Conservation (phyloP, 257 asterid species). For the Solanum virginianum region DNA sequence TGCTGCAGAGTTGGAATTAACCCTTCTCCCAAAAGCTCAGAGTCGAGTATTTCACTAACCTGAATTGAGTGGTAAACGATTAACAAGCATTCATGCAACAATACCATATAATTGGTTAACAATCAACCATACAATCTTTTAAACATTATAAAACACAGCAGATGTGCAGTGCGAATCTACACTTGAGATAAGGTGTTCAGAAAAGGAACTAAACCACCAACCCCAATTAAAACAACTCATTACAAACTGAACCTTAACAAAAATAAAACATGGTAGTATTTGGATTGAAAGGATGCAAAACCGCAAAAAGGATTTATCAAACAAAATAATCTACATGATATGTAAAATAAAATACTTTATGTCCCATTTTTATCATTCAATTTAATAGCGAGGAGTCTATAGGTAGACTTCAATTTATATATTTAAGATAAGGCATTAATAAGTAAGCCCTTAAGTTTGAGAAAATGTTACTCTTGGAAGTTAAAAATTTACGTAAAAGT, state of each 20-base stretch:
- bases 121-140: not conserved
- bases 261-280: not conserved
- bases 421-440: not conserved
- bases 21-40: constrained; percentile 96
- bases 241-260: not conserved
- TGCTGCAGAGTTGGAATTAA: constrained; percentile 92
- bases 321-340: not conserved
- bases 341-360: not conserved
- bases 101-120: not conserved
- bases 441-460: not conserved
- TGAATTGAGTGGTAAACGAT: constrained; percentile 12
- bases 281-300: not conserved
- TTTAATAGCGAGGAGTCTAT: not conserved
- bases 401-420: not conserved
- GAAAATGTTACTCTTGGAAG: not conserved
- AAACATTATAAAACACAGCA: not conserved
- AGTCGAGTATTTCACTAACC: constrained; percentile 94
- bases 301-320: not conserved
- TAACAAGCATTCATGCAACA: not conserved
- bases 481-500: not conserved
- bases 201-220: not conserved
- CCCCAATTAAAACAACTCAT: not conserved
- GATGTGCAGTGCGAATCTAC: not conserved
- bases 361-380: not conserved
- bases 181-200: not conserved